Evolutionary conservation across 2,329 filamentous ascomycete species (phyloP).

Genomic region (Xylaria sp.): DNA sequence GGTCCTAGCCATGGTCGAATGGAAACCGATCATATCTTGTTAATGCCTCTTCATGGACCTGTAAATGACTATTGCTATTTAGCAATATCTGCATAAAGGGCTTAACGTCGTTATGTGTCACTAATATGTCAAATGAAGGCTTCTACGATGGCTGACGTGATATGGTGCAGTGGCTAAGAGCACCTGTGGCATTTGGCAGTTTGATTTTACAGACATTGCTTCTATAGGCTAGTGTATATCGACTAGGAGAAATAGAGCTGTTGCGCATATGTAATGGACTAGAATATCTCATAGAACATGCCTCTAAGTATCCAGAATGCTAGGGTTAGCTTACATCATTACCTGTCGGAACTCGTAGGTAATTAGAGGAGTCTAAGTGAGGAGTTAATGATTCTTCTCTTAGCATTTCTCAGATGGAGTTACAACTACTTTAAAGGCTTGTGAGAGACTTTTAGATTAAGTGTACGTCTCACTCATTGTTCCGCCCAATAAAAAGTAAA

Average conservation of each 20-base stretch:
- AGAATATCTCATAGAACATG: not conserved
- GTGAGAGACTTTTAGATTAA: constrained; percentile 21
- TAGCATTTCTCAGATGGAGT: not conserved
- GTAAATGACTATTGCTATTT: no score
- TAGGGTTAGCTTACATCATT: not conserved
- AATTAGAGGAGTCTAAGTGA: not conserved
- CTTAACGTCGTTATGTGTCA: not conserved
- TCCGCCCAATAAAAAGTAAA: not conserved
- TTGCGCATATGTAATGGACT: not conserved
- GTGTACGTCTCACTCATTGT: constrained; percentile 9
- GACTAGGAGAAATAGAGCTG: not conserved
- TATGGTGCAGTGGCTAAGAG: not conserved
- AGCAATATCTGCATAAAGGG: no score
- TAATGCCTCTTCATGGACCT: no score
- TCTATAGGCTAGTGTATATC: not conserved
- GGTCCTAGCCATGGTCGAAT: no score
- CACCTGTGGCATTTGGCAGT: not conserved
- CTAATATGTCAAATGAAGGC: not conserved
- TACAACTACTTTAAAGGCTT: not conserved
- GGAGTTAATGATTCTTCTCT: not conserved
- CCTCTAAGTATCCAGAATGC: not conserved
- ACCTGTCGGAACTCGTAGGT: not conserved
- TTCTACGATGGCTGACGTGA: no score
- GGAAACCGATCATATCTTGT: no score
- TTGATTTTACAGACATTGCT: not conserved